Base-by-base conservation (phyloP, 441 rosid species). In the Corymbia citriodora region DNA sequence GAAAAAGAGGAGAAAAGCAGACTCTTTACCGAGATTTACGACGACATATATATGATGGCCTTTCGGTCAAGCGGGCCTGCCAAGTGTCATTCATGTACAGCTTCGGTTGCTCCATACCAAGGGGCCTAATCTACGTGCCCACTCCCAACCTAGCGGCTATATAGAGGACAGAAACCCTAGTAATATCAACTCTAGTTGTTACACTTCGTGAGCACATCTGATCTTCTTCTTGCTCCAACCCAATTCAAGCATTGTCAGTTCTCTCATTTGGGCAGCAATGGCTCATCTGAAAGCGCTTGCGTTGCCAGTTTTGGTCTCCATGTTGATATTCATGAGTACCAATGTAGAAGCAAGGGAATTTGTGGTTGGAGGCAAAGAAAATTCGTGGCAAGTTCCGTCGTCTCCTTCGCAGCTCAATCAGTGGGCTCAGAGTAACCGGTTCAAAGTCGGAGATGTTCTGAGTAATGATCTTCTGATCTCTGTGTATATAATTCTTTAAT, bases 371-470 rank as follows among this genome's bases (percentile, higher is more conserved):
- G 99, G 98, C 90, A 96, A 95, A 91, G 23, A 93, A 4, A 95
- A 90, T 50, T 94, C 97, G 1, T 98, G 99, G 99, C 95, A 95
- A 89, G 86, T 96, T 91, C 99, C 98, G 8, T 93, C 96, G 86
- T 97, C 97, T 1, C 94, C 97, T 88, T 91, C 98, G 27, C 98
- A 97, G 27, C 98, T 98, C 92, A 96, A 96, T 91, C 90, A 90
- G 91, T 97, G 99, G 99, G 99, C 99, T 50, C 95, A 92, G 90
- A 92, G 91, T 27, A 87, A 95, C 52, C 97, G 98, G 14, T 97
- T 98, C 92, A 94, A 90, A 79, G 91, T 97, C 7, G 98, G 97
- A 45, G 98, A 97, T 88, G 89, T 95, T 81, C 98, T 96, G 1
- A 97, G 99, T 98, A 92, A 91, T 25, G 33, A 55, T 33, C 16